Evolutionary conservation across 2,329 filamentous ascomycete genomes (phyloP).

Genomic region (Xylaria multiplex): DNA sequence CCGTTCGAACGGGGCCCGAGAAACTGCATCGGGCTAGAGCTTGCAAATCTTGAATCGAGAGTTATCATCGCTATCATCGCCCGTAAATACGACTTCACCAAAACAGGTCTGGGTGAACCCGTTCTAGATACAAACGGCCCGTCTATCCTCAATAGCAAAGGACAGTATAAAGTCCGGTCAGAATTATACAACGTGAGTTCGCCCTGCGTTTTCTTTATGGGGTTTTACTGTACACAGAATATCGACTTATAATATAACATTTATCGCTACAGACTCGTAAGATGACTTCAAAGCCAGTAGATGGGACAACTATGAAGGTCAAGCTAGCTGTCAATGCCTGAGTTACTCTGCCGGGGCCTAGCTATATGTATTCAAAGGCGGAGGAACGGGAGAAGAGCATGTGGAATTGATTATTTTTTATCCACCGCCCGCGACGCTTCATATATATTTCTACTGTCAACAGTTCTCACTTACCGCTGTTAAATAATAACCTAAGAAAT

Average conservation of each 20-base stretch:
- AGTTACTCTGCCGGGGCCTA: too few species aligned
- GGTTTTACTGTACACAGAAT: background rate
- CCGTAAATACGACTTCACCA: slow-evolving; percentile 48
- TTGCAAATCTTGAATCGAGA: slow-evolving; percentile 51
- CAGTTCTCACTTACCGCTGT: too few species aligned
- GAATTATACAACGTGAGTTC: slow-evolving; percentile 10
- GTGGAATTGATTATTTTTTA: too few species aligned
- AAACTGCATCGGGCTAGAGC: slow-evolving; percentile 62
- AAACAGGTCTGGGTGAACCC: slow-evolving; percentile 48
- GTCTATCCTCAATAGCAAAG: background rate
- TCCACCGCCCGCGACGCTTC: too few species aligned
- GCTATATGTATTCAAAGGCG: too few species aligned
- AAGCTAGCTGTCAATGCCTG: background rate
- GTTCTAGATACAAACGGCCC: background rate
- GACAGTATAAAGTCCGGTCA: background rate
- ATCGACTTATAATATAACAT: background rate
- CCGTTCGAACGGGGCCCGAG: slow-evolving; percentile 59
- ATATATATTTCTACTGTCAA: too few species aligned
- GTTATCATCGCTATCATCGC: slow-evolving; percentile 42
- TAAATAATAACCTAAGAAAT: too few species aligned
- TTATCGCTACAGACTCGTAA: slow-evolving; percentile 26
- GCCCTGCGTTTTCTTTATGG: background rate
- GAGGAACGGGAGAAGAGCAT: too few species aligned
- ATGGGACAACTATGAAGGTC: slow-evolving; percentile 36
- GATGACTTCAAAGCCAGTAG: slow-evolving; percentile 37